These are phyloP conservation scores for Mangifera indica DNA, from an alignment of 345 rosid species.

Conservation along the genomic window DNA sequence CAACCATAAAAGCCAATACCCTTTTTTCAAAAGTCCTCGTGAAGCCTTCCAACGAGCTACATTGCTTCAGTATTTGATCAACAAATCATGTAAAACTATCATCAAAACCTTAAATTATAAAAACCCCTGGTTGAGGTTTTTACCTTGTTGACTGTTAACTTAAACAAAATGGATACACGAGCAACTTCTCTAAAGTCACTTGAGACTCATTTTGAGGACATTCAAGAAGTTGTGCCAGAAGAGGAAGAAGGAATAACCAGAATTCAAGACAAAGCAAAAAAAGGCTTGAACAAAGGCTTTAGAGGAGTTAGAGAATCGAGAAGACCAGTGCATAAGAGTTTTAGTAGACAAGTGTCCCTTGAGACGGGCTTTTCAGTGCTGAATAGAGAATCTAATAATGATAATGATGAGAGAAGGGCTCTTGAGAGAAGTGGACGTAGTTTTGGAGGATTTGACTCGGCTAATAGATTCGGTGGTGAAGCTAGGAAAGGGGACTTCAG, in stretches of 20 bases:
- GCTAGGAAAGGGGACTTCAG: slow-evolving; percentile 67
- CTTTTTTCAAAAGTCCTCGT: slow-evolving; percentile 27
- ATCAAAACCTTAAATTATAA: not conserved
- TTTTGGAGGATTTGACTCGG: slow-evolving; percentile 74
- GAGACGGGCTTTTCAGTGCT: slow-evolving; percentile 87
- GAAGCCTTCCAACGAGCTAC: slow-evolving; percentile 18
- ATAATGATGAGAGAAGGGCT: slow-evolving; percentile 50
- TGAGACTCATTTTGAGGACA: slow-evolving; percentile 55
- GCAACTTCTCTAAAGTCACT: slow-evolving; percentile 21
- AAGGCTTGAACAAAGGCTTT: slow-evolving; percentile 24
- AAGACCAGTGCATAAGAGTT: slow-evolving; percentile 38
- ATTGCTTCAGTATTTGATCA: not conserved
- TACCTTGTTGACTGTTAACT: not conserved
- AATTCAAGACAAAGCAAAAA: slow-evolving; percentile 29
- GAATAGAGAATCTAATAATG: slow-evolving; percentile 43
- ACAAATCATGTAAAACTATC: slow-evolving; percentile 8
- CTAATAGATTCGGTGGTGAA: slow-evolving; percentile 34
- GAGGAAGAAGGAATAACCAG: slow-evolving; percentile 33
- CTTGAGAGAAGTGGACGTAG: slow-evolving; percentile 79
- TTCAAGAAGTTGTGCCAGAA: slow-evolving; percentile 56
- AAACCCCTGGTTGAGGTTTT: not conserved
- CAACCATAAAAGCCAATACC: not conserved
- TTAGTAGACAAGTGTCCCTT: slow-evolving; percentile 75
- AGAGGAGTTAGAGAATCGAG: slow-evolving; percentile 38
- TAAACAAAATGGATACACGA: slow-evolving; percentile 22